Percentiles rank a stretch among this genome's conserved stretches.
phyloP scores from a whole-genome alignment of 805 yeast species.

The Soucietia sequanensis region DNA sequence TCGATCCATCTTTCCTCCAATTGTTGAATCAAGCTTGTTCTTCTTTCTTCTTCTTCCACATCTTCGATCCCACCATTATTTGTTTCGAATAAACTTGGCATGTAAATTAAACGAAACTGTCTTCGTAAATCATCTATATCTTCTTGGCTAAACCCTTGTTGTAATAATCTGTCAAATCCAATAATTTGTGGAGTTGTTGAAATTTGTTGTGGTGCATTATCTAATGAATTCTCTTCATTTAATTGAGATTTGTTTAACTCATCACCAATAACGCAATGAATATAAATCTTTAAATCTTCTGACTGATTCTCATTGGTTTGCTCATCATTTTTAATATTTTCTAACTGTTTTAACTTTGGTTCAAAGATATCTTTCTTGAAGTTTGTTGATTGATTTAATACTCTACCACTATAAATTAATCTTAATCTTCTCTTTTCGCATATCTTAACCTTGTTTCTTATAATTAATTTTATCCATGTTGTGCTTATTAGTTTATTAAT shows the following conservation, averaged over 20 bases:
- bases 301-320: conserved; percentile 4
- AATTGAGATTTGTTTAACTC: conserved; percentile 54
- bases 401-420: conserved; percentile 67
- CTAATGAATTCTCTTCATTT: conserved; percentile 57
- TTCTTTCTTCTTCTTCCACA: conserved; percentile 42
- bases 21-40: conserved; percentile 47
- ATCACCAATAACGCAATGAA: conserved; percentile 81
- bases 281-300: conserved; percentile 41
- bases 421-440: conserved; percentile 51
- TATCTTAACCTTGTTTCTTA: conserved; percentile 21
- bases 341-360: conserved; percentile 17
- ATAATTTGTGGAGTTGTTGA: conserved; percentile 64
- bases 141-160: conserved; percentile 78
- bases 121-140: conserved; percentile 70
- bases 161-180: conserved; percentile 81
- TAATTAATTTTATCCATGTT: conserved; percentile 29
- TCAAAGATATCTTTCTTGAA: conserved; percentile 50
- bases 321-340: conserved; percentile 5
- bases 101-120: conserved; percentile 70
- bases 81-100: conserved; percentile 14
- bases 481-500: conserved; percentile 28
- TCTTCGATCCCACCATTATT: conserved; percentile 28
- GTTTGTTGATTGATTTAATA: conserved; percentile 55
- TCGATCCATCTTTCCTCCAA: conserved; percentile 90
- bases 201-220: conserved; percentile 46